phyloP scores from a whole-genome alignment of 2,329 filamentous ascomycete genomes.

The Tolypocladium nubicola region DNA sequence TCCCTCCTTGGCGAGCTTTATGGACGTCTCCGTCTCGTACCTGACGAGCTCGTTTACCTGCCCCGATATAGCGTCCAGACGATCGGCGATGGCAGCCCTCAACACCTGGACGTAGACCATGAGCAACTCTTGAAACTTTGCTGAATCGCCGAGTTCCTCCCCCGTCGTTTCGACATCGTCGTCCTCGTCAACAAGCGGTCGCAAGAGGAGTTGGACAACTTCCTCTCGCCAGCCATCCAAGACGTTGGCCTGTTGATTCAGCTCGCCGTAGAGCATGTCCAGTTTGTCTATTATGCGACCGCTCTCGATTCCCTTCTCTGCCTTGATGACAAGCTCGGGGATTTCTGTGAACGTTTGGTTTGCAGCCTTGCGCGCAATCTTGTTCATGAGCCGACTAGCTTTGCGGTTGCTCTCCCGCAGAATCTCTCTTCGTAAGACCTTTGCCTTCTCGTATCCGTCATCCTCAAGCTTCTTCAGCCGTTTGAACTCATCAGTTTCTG shows the following conservation, averaged over 20 bases:
- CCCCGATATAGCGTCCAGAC: conserved; percentile 66
- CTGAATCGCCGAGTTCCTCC: conserved; percentile 82
- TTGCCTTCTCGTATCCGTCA: conserved; percentile 67
- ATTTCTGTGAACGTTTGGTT: conserved; percentile 50
- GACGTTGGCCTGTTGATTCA: conserved; percentile 63
- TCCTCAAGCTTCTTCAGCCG: conserved; percentile 60
- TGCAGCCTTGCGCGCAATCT: conserved; percentile 41
- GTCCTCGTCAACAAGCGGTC: conserved; percentile 76
- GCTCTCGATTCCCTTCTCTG: conserved; percentile 61
- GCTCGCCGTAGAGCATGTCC: conserved; percentile 49
- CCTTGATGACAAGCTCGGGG: conserved; percentile 41
- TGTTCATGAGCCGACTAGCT: conserved; percentile 44
- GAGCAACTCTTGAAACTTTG: conserved; percentile 78
- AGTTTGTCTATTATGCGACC: conserved; percentile 55
- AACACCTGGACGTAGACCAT: conserved; percentile 77
- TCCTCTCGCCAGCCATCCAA: conserved; percentile 67
- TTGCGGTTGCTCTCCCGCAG: conserved; percentile 41
- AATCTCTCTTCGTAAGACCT: conserved; percentile 66
- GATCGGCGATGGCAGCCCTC: conserved; percentile 66
- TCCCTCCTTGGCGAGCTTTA: conserved; percentile 47
- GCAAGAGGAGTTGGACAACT: conserved; percentile 60
- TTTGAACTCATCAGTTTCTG: conserved; percentile 57
- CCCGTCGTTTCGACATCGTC: conserved; percentile 64
- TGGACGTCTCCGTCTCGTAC: conserved; percentile 57
- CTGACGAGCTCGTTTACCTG: conserved; percentile 64